Evolutionary conservation across 2,329 filamentous ascomycete species (phyloP).

Genomic region (Penicillium carneum): DNA sequence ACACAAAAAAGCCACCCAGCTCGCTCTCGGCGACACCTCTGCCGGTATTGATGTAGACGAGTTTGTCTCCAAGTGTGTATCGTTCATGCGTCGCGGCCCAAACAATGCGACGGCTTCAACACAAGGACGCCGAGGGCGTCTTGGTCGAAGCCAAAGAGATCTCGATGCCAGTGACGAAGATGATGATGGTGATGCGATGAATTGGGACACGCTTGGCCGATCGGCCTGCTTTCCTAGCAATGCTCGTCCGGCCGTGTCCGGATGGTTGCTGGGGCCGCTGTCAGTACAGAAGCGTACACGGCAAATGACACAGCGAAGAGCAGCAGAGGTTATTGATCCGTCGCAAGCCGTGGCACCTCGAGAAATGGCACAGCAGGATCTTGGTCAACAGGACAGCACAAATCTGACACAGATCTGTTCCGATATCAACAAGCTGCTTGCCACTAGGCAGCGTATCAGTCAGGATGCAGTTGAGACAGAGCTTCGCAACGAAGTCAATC

Average conservation of each 20-base stretch:
- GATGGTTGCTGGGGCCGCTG: constrained; percentile 86
- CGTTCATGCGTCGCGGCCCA: constrained; percentile 78
- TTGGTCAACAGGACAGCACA: constrained; percentile 77
- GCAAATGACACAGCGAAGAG: constrained; percentile 72
- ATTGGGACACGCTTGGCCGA: constrained; percentile 84
- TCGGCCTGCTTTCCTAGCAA: constrained; percentile 77
- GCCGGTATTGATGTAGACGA: constrained; percentile 87
- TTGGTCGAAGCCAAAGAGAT: constrained; percentile 38
- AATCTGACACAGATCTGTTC: constrained; percentile 80
- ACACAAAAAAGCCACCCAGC: constrained; percentile 76
- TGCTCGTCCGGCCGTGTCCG: constrained; percentile 75
- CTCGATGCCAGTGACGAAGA: constrained; percentile 69
- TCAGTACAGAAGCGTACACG: constrained; percentile 86
- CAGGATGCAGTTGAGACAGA: constrained; percentile 60
- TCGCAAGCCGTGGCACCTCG: constrained; percentile 76
- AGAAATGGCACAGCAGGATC: constrained; percentile 75
- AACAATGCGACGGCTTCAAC: constrained; percentile 61
- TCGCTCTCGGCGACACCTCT: constrained; percentile 74
- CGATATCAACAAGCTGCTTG: constrained; percentile 72
- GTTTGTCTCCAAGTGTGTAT: constrained; percentile 87
- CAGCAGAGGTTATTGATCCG: constrained; percentile 70
- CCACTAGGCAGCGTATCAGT: constrained; percentile 51
- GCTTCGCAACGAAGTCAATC: constrained; percentile 40
- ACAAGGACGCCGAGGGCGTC: constrained; percentile 52
- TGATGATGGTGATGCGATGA: constrained; percentile 78